These are phyloP conservation scores for Xanthoconium purpureum DNA, from an alignment of 768 basidiomycete genomes.

Conservation along the genomic window DNA sequence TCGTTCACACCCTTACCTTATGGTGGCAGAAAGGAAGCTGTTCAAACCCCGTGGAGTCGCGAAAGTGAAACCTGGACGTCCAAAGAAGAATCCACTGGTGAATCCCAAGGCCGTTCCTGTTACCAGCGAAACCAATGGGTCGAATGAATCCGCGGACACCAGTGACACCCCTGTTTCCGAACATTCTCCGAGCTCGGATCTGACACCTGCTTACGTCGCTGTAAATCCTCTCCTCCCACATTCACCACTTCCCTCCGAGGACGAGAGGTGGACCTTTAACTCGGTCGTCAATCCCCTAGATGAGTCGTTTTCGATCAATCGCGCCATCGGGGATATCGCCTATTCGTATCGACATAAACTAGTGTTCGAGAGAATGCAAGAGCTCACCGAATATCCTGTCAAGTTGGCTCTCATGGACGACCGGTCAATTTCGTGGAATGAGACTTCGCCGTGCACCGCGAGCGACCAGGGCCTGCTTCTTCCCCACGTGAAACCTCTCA, in stretches of 20 bases:
- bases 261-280: conserved; percentile 12
- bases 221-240: conserved; percentile 30
- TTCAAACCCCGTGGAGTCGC: conserved; percentile 28
- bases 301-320: conserved; percentile 27
- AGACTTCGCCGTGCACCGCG: conserved; percentile 19
- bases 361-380: conserved; percentile 28
- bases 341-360: conserved; percentile 27
- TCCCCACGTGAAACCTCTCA: conserved; percentile 32
- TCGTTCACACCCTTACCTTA: conserved; percentile 18
- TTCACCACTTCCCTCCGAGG: background rate
- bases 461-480: conserved; percentile 16
- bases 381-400: conserved; percentile 17
- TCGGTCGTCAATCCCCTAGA: conserved; percentile 22
- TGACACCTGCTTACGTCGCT: conserved; percentile 12
- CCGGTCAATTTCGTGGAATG: conserved; percentile 11
- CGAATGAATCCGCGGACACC: conserved; percentile 6
- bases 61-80: conserved; percentile 32
- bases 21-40: conserved; percentile 13
- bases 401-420: conserved; percentile 9
- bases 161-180: conserved; percentile 5
- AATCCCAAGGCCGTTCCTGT: conserved; percentile 5
- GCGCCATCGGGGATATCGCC: conserved; percentile 27
- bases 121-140: conserved; percentile 9
- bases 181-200: conserved; percentile 3
- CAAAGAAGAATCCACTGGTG: conserved; percentile 19